These are phyloP conservation scores for Candida quercuum DNA, from an alignment of 805 yeast species.

Conservation along the genomic window DNA sequence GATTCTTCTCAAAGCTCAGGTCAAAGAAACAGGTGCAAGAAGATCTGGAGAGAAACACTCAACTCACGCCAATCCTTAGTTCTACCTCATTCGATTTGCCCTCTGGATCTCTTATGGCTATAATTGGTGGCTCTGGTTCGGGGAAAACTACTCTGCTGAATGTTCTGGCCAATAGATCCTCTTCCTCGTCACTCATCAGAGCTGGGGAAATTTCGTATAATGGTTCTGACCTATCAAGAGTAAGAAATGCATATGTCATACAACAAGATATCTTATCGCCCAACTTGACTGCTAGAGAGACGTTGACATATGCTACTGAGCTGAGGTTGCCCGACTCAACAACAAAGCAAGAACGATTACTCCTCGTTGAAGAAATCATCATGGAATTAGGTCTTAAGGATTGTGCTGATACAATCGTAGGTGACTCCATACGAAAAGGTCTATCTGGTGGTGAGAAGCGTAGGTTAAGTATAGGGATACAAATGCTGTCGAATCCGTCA, in stretches of 20 bases:
- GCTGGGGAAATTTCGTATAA: conserved; percentile 36
- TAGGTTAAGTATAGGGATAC: conserved; percentile 76
- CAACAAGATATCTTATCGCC: conserved; percentile 76
- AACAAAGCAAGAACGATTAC: conserved; percentile 35
- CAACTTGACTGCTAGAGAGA: conserved; percentile 68
- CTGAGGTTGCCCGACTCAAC: conserved; percentile 50
- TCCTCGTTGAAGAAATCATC: conserved; percentile 57
- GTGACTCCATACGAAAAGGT: conserved; percentile 48
- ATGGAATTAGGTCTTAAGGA: conserved; percentile 66
- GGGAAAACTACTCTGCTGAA: conserved; percentile 83
- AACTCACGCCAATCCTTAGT: conserved; percentile 8
- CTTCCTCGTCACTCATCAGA: conserved; percentile 33
- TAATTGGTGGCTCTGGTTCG: conserved; percentile 86
- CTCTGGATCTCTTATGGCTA: conserved; percentile 67
- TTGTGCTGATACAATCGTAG: conserved; percentile 59
- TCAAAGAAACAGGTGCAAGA: not conserved
- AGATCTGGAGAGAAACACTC: not conserved
- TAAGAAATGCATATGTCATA: conserved; percentile 54
- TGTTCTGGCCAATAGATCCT: conserved; percentile 49
- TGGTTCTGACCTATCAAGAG: conserved; percentile 19
- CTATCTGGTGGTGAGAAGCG: conserved; percentile 86
- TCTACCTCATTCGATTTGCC: conserved; percentile 56
- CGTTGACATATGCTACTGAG: conserved; percentile 67
- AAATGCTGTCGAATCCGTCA: conserved; percentile 71
- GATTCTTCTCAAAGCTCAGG: not conserved